Evolutionary conservation across 768 basidiomycete genomes (phyloP), one percentile per base, ranked within the genome.

Genomic region (Collybia sp.): DNA sequence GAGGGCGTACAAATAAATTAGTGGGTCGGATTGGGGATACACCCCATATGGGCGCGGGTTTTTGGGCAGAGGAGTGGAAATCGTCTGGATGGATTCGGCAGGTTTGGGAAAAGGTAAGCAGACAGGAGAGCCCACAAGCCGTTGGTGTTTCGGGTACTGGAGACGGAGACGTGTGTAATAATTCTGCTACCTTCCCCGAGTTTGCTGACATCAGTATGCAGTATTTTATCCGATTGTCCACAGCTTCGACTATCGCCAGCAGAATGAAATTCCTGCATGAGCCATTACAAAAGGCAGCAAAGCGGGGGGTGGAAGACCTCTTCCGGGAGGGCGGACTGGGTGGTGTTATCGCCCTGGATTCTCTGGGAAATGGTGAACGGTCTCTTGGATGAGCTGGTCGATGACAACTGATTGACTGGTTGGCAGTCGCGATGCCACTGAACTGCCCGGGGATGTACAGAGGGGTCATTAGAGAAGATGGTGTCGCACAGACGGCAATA

Each of bases 371-470:
- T 54, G 79, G 87, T 86, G 47, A 50, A 73, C 57, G 1, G 11
- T 31, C 8, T 9, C 9, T 39, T 13, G 37, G 25, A 45, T 42
- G 17, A 15, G 2, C 34, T 13, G 20, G 46, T 10, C 36, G 30
- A 31, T 10, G 38, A 33, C 18, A 15, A 32, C 15, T 16, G 36
- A 31, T 49, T 42, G 31, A 32, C 30, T 16, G 30, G 43, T 49
- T 41, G 32, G n/a, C 51, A 88, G 88, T 90, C 37, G 69, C 85
- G 1, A 77, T 86, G 68, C 79, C 85, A 5, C 59, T 91, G 50
- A 91, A 90, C 59, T 86, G 81, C 54, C 67, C 74, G 15, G 86
- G 89, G 6, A 92, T 92, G 89, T 91, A 89, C 58, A 76, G 89
- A 20, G 89, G 89, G 5, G 71, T 89, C 12, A 80, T 90, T 30